Base-by-base conservation (phyloP, 257 asterid species). In the Lantana camara region DNA sequence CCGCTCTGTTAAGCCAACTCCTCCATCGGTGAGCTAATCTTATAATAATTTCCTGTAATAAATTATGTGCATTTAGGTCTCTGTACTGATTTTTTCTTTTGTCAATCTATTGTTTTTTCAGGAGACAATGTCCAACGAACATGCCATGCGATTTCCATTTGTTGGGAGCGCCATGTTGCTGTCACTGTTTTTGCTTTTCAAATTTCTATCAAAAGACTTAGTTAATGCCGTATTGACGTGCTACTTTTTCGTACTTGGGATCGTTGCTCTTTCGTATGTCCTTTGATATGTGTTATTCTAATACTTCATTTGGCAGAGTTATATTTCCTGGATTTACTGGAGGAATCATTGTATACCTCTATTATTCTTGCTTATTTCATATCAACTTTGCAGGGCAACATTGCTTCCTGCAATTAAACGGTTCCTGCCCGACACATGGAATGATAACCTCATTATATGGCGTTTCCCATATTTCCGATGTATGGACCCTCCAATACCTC, bases 101-200 rank as follows among this genome's bases (percentile, higher is more conserved):
- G 59, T 34, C 29, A 37, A 57, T 60, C 35, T 23, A 42, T 50
- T 63, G 9, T n/a, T 50, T 41, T 66, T 77, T 72, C 79, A 94
- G 99, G 99, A 94, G 78, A 84, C 97, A 2, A 90, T 94, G 97
- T 94, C 97, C 72, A 90, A 80, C 12, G 96, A 90, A 75, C 99
- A 90, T 58, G 99, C 97, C 37, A 90, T 90, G 97, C 84, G 99
- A 38, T 94, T 90, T 57, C 99, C 97, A 17, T 77, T 94, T 69
- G 90, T 94, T 60, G 99, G 97, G 74, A 94, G 99, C 64, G 99
- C 96, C 1, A 81, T 90, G 96, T 83, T 94, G 79, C 73, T 90
- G 80, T 94, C 99, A 30, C 63, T 94, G 71, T 94, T 94, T 84
- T 78, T 94, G 62, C 99, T 94, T 24, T 94, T 94, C 73, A 94